A percentile compares a stretch with the other conserved stretches of the same genome.
phyloP scores from a whole-genome alignment of 495 filamentous ascomycete genomes.

The Durotheca rogersii region DNA sequence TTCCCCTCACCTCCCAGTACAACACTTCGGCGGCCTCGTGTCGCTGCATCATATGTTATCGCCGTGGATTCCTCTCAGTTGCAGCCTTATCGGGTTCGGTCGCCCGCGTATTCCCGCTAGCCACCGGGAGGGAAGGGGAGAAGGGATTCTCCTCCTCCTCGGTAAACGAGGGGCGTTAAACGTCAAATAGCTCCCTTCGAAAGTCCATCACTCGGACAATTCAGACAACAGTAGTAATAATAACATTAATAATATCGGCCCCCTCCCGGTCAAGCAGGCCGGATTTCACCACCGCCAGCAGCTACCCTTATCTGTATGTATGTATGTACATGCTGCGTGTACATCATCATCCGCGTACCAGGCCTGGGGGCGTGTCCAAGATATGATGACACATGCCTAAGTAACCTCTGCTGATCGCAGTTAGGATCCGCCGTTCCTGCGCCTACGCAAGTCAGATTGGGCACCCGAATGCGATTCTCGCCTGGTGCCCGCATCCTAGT shows the following conservation, averaged over 20 bases:
- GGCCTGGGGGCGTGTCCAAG: no score
- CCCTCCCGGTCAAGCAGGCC: slow-evolving; percentile 5
- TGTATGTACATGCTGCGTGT: no score
- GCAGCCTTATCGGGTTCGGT: slow-evolving; percentile 26
- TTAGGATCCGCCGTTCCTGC: neutral
- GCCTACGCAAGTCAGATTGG: neutral
- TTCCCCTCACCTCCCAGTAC: slow-evolving; percentile 17
- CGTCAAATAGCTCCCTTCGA: no score
- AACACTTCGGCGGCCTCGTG: slow-evolving; percentile 4
- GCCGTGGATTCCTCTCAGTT: slow-evolving; percentile 4
- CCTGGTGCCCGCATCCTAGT: neutral
- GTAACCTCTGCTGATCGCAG: neutral
- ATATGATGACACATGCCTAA: no score
- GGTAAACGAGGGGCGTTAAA: slow-evolving; percentile 14
- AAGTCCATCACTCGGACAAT: no score
- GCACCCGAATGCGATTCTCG: neutral
- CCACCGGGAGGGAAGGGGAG: slow-evolving; percentile 6
- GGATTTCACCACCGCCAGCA: slow-evolving; percentile 1
- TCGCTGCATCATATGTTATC: slow-evolving; percentile 17
- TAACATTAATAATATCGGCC: no score
- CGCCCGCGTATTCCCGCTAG: slow-evolving; percentile 1
- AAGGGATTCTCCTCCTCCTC: slow-evolving; percentile 7
- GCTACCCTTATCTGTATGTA: neutral
- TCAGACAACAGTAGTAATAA: no score
- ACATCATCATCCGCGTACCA: no score